Percentiles rank a stretch among this genome's conserved stretches.
phyloP scores from a whole-genome alignment of 805 yeast genomes.

The Pichia membranifaciens region DNA sequence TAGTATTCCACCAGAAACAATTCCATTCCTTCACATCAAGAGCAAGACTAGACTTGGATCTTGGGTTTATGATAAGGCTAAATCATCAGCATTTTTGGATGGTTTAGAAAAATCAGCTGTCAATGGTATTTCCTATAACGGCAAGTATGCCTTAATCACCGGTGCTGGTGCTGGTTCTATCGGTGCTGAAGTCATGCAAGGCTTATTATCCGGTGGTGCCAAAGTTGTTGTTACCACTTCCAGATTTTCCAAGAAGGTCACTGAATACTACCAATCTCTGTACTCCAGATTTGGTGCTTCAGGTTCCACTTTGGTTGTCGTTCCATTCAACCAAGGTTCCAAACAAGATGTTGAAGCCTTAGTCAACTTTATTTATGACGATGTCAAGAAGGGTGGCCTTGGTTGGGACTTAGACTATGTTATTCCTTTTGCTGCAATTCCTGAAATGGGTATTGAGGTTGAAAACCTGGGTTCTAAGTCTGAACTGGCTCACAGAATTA shows the following conservation, averaged over 20 bases:
- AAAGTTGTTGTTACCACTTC: slow-evolving; percentile 95
- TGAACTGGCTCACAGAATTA: slow-evolving; percentile 96
- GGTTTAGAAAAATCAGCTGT: slow-evolving; percentile 92
- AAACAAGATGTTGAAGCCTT: slow-evolving; percentile 87
- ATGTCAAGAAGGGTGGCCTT: slow-evolving; percentile 78
- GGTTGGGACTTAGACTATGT: slow-evolving; percentile 97
- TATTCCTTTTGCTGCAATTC: slow-evolving; percentile 98
- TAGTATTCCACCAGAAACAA: slow-evolving; percentile 70
- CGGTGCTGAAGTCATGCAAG: slow-evolving; percentile 95
- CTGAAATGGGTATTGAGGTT: slow-evolving; percentile 96
- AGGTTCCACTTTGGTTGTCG: slow-evolving; percentile 89
- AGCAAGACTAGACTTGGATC: slow-evolving; percentile 62
- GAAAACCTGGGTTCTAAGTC: slow-evolving; percentile 91
- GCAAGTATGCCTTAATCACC: slow-evolving; percentile 83
- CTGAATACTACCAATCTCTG: slow-evolving; percentile 91
- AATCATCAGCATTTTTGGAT: slow-evolving; percentile 75
- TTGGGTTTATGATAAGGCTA: slow-evolving; percentile 79
- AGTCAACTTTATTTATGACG: slow-evolving; percentile 78
- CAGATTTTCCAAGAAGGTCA: slow-evolving; percentile 86
- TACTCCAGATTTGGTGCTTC: slow-evolving; percentile 90
- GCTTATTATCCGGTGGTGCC: slow-evolving; percentile 96
- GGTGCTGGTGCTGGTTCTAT: slow-evolving; percentile 99
- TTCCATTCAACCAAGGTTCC: slow-evolving; percentile 98
- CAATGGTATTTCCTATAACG: slow-evolving; percentile 86
- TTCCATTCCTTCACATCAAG: slow-evolving; percentile 93